phyloP scores from a whole-genome alignment of 345 rosid genomes.

The Physaria fendleri region DNA sequence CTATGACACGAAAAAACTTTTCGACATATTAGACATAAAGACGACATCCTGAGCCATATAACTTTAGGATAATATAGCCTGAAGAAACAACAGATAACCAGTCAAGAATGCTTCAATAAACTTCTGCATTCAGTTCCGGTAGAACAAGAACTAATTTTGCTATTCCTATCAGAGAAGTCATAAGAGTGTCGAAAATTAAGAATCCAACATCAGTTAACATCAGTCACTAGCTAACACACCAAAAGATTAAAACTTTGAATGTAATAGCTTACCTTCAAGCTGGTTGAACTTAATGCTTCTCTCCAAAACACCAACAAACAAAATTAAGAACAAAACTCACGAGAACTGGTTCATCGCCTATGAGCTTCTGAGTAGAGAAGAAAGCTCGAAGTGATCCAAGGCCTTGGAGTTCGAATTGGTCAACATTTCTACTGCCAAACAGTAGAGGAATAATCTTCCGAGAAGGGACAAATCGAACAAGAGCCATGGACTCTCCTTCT shows the following conservation, averaged over 20 bases:
- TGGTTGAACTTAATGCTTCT: slow-evolving; percentile 74
- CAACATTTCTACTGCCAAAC: slow-evolving; percentile 4
- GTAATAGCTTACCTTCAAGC: slow-evolving; percentile 46
- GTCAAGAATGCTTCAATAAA: background rate
- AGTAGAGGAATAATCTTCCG: slow-evolving; percentile 2
- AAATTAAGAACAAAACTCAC: slow-evolving; percentile 33
- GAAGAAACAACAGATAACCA: background rate
- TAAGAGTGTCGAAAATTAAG: background rate
- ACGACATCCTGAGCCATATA: background rate
- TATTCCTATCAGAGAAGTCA: background rate
- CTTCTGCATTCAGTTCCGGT: background rate
- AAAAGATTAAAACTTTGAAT: background rate
- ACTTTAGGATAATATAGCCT: background rate
- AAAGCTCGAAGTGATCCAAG: slow-evolving; percentile 32
- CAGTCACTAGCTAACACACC: background rate
- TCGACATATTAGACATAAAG: background rate
- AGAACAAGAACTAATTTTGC: background rate
- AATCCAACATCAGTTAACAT: background rate
- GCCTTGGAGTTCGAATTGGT: slow-evolving; percentile 24
- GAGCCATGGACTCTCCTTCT: slow-evolving; percentile 12
- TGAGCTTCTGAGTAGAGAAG: slow-evolving; percentile 54
- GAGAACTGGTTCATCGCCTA: slow-evolving; percentile 64
- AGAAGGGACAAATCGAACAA: background rate
- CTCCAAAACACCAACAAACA: slow-evolving; percentile 55
- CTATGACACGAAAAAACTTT: slow-evolving; percentile 33